These are phyloP conservation scores for Rhizophora mangle DNA, from an alignment of 345 rosid genomes.

Conservation along the genomic window DNA sequence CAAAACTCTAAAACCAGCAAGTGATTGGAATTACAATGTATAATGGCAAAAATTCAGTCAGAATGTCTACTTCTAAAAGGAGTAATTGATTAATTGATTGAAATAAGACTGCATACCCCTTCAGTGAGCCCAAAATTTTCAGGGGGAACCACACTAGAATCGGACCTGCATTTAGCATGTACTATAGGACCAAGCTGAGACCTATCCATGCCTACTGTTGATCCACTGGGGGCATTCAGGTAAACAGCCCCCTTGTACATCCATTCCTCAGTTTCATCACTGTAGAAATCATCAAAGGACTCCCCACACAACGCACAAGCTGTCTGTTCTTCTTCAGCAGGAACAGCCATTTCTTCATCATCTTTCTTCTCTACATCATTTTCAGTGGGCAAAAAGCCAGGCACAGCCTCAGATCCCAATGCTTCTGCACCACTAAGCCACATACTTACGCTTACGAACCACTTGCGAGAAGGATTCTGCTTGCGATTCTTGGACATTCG, in stretches of 20 bases:
- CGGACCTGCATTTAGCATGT: conserved; percentile 97
- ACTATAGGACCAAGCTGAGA: conserved; percentile 93
- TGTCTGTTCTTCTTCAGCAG: conserved; percentile 95
- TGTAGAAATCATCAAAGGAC: conserved; percentile 90
- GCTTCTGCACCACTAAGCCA: conserved; percentile 99
- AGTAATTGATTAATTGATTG: conserved; percentile 4
- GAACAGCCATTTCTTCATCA: conserved; percentile 92
- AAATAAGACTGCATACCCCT: conserved; percentile 47
- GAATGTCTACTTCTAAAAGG: neutral
- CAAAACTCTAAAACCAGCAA: neutral
- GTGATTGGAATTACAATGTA: neutral
- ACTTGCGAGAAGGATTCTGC: conserved; percentile 92
- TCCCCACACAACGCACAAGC: conserved; percentile 96
- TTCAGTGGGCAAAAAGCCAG: conserved; percentile 82
- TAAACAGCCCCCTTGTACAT: conserved; percentile 98
- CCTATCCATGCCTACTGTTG: conserved; percentile 58
- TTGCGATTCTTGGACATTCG: conserved; percentile 93
- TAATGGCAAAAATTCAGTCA: neutral
- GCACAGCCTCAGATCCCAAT: conserved; percentile 85
- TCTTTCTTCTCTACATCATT: conserved; percentile 68
- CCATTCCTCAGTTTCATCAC: conserved; percentile 98
- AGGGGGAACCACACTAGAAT: conserved; percentile 56
- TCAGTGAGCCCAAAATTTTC: conserved; percentile 44
- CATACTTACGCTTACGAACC: conserved; percentile 95
- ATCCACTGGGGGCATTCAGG: conserved; percentile 75